Evolutionary conservation across 2,329 filamentous ascomycete species (phyloP).

Genomic region (Penicillium occitanis): DNA sequence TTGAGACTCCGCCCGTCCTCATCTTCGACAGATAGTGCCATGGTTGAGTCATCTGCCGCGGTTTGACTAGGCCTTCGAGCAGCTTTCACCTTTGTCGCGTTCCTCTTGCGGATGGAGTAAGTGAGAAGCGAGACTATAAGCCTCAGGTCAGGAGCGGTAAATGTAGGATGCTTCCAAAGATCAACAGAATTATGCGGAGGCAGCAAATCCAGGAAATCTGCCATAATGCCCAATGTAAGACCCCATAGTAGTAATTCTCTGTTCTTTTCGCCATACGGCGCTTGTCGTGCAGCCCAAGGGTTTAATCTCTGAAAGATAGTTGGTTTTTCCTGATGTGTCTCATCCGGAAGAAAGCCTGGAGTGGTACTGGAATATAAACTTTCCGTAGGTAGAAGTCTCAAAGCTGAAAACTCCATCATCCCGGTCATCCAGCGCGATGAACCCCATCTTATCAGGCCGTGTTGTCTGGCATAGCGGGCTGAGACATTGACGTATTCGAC

Average conservation of each 20-base stretch:
- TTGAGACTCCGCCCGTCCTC: slow-evolving; percentile 1
- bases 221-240: slow-evolving; percentile 64
- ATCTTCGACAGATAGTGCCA: slow-evolving; percentile 31
- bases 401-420: slow-evolving; percentile 67
- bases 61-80: slow-evolving; percentile 34
- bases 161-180: slow-evolving; percentile 68
- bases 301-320: slow-evolving; percentile 30
- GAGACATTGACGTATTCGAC: slow-evolving; percentile 64
- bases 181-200: slow-evolving; percentile 62
- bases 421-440: slow-evolving; percentile 60
- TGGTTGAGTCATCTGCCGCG: slow-evolving; percentile 36
- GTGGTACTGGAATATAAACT: slow-evolving; percentile 58
- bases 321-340: slow-evolving; percentile 17
- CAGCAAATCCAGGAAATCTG: slow-evolving; percentile 66
- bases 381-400: slow-evolving; percentile 62
- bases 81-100: slow-evolving; percentile 39
- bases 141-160: slow-evolving; percentile 62
- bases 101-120: slow-evolving; percentile 56
- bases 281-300: slow-evolving; percentile 32
- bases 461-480: slow-evolving; percentile 59
- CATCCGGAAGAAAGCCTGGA: slow-evolving; percentile 49
- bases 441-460: slow-evolving; percentile 55
- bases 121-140: slow-evolving; percentile 62
- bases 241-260: slow-evolving; percentile 65
- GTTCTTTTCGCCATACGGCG: slow-evolving; percentile 31